Base-by-base conservation (phyloP, 177 flowering plant genomes). In the Vitis hybrid region DNA sequence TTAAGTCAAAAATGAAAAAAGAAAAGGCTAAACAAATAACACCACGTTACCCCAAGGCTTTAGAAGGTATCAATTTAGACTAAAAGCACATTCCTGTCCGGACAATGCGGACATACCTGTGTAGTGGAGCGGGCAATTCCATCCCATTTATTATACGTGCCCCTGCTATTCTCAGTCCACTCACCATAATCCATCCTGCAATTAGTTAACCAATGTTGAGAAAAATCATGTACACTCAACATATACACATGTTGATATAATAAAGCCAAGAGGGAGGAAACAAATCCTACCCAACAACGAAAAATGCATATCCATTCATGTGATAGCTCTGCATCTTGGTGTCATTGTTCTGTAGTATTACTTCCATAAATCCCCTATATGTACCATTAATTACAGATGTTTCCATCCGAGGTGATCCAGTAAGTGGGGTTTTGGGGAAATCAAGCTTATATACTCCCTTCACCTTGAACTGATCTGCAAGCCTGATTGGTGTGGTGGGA, bases 171-270 rank as follows among this genome's bases (percentile, higher is more conserved):
- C 68, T 93, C 88, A 9, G 97, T 81, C 99, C 99, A 93, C 40
- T 88, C 93, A 14, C 99, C 98, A 79, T 75, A 95, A 71, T 93
- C 99, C 99, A 95, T 95, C 66, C 99, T 92, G 87, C 70, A 82
- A 74, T 18, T 48, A 62, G 66, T 49, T 12, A 58, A 18, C 19
- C 11, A 48, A 34, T 55, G 17, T 26, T 55, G 60, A 26, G 30
- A 56, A 40, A 62, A 32, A n/a, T 9, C 73, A 52, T 32, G 56
- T n/a, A 2, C 30, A 26, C 23, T 54, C 18, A 30, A 23, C 26
- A 23, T 23, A 1, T 1, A 45, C 2, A 51, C 7, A 17, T 34
- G 9, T 17, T 13, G 8, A 34, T 48, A 5, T 9, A 55, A 57
- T 52, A 13, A 15, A 49, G 18, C 26, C 1, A 58, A 21, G 52